A percentile compares a stretch with the other conserved stretches of the same genome.
Conservation (phyloP, 768 basidiomycete species). For the Pholiota microspora region DNA sequence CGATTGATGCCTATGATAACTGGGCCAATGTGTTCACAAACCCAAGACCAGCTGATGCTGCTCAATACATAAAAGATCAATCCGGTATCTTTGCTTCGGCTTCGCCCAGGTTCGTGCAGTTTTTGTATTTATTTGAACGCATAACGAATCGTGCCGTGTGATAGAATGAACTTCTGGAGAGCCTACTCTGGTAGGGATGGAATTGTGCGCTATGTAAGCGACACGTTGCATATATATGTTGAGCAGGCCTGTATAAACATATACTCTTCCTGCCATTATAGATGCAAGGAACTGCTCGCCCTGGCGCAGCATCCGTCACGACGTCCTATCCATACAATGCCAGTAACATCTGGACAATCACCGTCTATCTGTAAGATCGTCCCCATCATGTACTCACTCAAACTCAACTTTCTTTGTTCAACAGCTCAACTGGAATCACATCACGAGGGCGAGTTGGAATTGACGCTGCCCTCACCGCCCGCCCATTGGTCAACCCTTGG, state of each 20-base stretch:
- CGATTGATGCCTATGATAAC: constrained; percentile 63
- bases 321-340: constrained; percentile 51
- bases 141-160: too few relatives aligned
- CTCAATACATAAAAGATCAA: constrained; percentile 48
- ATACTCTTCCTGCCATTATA: constrained; percentile 16
- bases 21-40: constrained; percentile 57
- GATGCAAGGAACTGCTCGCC: constrained; percentile 64
- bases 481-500: constrained; percentile 54
- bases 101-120: constrained; percentile 35
- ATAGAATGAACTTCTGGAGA: constrained; percentile 62
- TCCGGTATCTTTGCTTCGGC: constrained; percentile 57
- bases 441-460: constrained; percentile 65
- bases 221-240: not conserved
- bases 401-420: not conserved
- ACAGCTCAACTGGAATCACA: constrained; percentile 55
- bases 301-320: constrained; percentile 52
- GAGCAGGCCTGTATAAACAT: not conserved
- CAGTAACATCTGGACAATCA: constrained; percentile 61
- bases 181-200: constrained; percentile 45
- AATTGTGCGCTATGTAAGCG: constrained; percentile 31
- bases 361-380: constrained; percentile 47
- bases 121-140: too few relatives aligned
- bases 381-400: not conserved
- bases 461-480: constrained; percentile 46
- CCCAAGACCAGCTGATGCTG: constrained; percentile 54